phyloP scores from a whole-genome alignment of 805 yeast genomes.

The Metschnikowia borealis region DNA sequence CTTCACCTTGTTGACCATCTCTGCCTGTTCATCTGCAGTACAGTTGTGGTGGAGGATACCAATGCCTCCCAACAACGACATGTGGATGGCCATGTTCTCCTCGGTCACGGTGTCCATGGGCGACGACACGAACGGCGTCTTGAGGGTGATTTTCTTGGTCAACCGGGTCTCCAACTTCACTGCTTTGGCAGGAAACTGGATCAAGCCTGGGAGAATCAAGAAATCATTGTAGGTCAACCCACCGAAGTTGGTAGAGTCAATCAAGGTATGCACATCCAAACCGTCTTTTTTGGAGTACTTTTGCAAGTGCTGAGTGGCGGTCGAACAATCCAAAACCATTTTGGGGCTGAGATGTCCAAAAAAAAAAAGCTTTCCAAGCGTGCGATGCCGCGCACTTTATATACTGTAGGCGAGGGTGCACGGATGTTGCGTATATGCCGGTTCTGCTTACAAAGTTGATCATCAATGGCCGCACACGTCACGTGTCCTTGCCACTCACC shows the following conservation, averaged over 20 bases:
- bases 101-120: constrained; percentile 99
- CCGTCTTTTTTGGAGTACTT: constrained; percentile 78
- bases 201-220: constrained; percentile 91
- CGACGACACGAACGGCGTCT: constrained; percentile 93
- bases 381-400: constrained; percentile 8
- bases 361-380: constrained; percentile 21
- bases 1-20: constrained; percentile 95
- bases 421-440: not conserved
- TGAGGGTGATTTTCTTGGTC: constrained; percentile 87
- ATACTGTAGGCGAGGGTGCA: constrained; percentile 1
- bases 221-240: constrained; percentile 98
- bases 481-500: not conserved
- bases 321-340: constrained; percentile 41
- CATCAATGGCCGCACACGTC: not conserved
- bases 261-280: constrained; percentile 71
- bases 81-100: constrained; percentile 93
- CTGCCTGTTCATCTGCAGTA: constrained; percentile 95
- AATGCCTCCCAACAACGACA: constrained; percentile 98
- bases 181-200: constrained; percentile 74
- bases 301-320: constrained; percentile 66
- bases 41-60: constrained; percentile 99
- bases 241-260: constrained; percentile 89
- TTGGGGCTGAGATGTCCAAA: constrained; percentile 41
- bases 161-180: constrained; percentile 81
- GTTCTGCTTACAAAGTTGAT: too few relatives aligned